Conservation (phyloP, 345 rosid genomes). For the Abelmoschus esculentus region DNA sequence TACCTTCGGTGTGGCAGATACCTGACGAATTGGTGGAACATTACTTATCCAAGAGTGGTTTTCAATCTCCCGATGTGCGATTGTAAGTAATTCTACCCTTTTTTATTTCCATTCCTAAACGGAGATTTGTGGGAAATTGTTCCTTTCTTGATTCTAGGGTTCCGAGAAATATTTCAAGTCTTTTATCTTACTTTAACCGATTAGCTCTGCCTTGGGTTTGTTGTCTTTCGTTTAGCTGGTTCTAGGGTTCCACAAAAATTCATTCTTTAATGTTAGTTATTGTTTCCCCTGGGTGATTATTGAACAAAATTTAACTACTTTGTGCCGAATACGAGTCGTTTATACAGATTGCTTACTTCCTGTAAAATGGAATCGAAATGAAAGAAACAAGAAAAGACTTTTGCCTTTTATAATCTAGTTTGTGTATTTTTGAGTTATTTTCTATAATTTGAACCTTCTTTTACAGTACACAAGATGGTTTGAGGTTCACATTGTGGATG, state of each 20-base stretch:
- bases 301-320: too few species aligned
- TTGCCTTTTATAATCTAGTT: background rate
- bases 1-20: slow-evolving; percentile 39
- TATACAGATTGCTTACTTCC: too few species aligned
- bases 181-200: background rate
- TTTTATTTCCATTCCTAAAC: background rate
- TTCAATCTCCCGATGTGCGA: slow-evolving; percentile 93
- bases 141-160: background rate
- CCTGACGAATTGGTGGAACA: slow-evolving; percentile 96
- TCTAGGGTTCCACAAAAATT: background rate
- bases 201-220: background rate
- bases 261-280: background rate
- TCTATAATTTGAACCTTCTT: background rate
- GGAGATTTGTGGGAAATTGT: background rate
- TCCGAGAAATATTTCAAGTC: background rate
- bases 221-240: background rate
- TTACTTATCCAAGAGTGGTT: slow-evolving; percentile 92
- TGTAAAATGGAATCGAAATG: background rate
- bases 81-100: slow-evolving; percentile 49
- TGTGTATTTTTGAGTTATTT: background rate
- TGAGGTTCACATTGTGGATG: background rate
- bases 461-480: background rate
- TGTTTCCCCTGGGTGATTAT: background rate
- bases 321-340: too few species aligned
- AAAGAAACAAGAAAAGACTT: too few species aligned